Conservation (phyloP, 306 rosid species). For the Arachis hypogaea region DNA sequence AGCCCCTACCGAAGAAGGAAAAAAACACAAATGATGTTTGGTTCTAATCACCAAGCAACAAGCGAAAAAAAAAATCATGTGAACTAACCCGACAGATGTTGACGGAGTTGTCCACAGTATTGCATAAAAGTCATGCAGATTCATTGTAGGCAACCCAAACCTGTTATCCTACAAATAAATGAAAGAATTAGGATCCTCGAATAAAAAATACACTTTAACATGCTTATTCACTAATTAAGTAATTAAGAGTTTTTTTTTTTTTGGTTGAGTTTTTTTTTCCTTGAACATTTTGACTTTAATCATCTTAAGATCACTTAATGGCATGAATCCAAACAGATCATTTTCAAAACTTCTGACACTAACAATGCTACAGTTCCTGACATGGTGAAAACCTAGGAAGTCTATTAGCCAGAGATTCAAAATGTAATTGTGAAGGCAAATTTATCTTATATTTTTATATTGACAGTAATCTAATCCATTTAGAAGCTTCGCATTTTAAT, state of each 20-base stretch:
- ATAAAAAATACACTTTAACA: slow-evolving; percentile 10
- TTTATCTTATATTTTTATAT: not conserved
- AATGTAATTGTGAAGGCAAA: slow-evolving; percentile 12
- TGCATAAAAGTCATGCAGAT: slow-evolving; percentile 58
- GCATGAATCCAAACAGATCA: not conserved
- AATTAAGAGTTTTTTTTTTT: not conserved
- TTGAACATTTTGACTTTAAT: slow-evolving; percentile 11
- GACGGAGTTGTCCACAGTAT: slow-evolving; percentile 64
- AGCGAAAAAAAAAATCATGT: slow-evolving; percentile 21
- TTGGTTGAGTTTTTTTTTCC: not conserved
- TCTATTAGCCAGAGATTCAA: slow-evolving; percentile 9
- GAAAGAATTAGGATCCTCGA: slow-evolving; percentile 20
- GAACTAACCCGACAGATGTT: slow-evolving; percentile 77
- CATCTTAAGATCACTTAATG: slow-evolving; percentile 12
- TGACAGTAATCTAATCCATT: not conserved
- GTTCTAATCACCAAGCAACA: slow-evolving; percentile 25
- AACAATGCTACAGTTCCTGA: slow-evolving; percentile 12
- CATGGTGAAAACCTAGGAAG: not conserved
- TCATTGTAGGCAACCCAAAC: slow-evolving; percentile 87
- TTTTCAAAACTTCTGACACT: slow-evolving; percentile 28
- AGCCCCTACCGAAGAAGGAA: no score
- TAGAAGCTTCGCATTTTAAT: not conserved
- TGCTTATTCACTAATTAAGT: not conserved
- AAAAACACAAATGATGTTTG: not conserved
- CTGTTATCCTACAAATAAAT: slow-evolving; percentile 48